Conservation (phyloP, 164 flowering plant genomes). For the Litsea cubeba region DNA sequence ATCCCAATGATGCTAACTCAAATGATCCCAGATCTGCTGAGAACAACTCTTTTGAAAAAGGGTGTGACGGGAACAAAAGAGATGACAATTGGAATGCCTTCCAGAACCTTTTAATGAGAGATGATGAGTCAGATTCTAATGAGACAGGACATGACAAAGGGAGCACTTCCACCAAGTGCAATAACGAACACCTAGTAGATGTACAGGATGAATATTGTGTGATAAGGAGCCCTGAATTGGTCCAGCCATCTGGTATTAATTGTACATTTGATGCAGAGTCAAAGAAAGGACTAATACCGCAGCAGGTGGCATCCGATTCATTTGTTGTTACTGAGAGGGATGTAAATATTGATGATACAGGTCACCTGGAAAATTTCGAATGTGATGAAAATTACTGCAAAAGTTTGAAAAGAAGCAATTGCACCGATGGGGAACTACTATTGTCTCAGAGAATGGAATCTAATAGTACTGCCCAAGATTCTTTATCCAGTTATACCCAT, state of each 20-base stretch:
- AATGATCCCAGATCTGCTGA: slow-evolving; percentile 23
- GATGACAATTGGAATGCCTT: slow-evolving; percentile 67
- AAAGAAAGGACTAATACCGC: slow-evolving; percentile 29
- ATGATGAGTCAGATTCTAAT: slow-evolving; percentile 29
- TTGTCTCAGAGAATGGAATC: slow-evolving; percentile 35
- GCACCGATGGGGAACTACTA: slow-evolving; percentile 44
- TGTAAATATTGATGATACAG: slow-evolving; percentile 23
- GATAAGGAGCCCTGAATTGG: slow-evolving; percentile 21
- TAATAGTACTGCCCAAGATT: slow-evolving; percentile 10
- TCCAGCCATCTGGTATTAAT: slow-evolving; percentile 16
- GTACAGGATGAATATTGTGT: slow-evolving; percentile 31
- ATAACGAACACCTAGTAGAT: slow-evolving; percentile 15
- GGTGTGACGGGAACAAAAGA: slow-evolving; percentile 30
- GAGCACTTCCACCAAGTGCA: not conserved
- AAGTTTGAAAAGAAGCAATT: slow-evolving; percentile 28
- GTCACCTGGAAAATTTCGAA: slow-evolving; percentile 28
- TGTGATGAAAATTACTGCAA: slow-evolving; percentile 25
- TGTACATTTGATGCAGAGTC: slow-evolving; percentile 20
- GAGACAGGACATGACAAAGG: slow-evolving; percentile 12
- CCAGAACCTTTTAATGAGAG: slow-evolving; percentile 68
- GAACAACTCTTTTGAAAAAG: slow-evolving; percentile 11
- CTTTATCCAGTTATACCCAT: slow-evolving; percentile 27
- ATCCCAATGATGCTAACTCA: slow-evolving; percentile 13
- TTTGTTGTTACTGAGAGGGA: slow-evolving; percentile 38
- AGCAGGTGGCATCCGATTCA: slow-evolving; percentile 42